Evolutionary conservation across 2,329 filamentous ascomycete species (phyloP).

Genomic region (Botrytis paeoniae): DNA sequence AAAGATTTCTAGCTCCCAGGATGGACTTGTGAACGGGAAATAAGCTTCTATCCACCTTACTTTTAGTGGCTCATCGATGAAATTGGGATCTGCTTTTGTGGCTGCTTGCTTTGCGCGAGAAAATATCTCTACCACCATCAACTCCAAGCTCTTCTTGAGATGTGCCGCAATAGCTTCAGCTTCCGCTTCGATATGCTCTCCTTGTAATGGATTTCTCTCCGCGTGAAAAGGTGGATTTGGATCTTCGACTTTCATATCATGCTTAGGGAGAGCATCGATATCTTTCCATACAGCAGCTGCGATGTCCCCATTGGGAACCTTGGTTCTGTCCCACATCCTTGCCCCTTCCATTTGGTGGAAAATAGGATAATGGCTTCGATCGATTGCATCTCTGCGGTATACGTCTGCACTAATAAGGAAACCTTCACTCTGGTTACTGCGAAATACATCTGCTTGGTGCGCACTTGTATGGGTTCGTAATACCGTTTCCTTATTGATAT

Average conservation of each 20-base stretch:
- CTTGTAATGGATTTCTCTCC: slow-evolving; percentile 80
- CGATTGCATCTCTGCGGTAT: slow-evolving; percentile 91
- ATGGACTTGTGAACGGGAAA: slow-evolving; percentile 94
- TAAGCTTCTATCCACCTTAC: slow-evolving; percentile 96
- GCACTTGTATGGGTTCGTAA: slow-evolving; percentile 92
- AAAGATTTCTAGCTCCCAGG: slow-evolving; percentile 94
- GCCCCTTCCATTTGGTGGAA: slow-evolving; percentile 99
- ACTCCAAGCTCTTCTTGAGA: slow-evolving; percentile 83
- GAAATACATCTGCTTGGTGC: slow-evolving; percentile 82
- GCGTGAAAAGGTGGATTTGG: slow-evolving; percentile 74
- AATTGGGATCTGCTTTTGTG: slow-evolving; percentile 47
- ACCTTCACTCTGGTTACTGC: slow-evolving; percentile 67
- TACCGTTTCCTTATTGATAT: slow-evolving; percentile 80
- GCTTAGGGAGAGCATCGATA: slow-evolving; percentile 66
- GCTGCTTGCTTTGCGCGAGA: slow-evolving; percentile 69
- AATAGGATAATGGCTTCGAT: slow-evolving; percentile 90
- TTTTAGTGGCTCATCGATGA: slow-evolving; percentile 67
- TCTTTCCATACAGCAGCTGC: slow-evolving; percentile 67
- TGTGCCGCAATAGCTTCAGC: slow-evolving; percentile 80
- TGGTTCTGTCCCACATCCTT: slow-evolving; percentile 75
- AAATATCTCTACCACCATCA: slow-evolving; percentile 88
- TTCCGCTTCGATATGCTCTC: slow-evolving; percentile 69
- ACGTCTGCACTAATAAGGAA: slow-evolving; percentile 94
- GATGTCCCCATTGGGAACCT: slow-evolving; percentile 56
- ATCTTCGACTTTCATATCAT: slow-evolving; percentile 77